Evolutionary conservation across 495 filamentous ascomycete genomes (phyloP).

Genomic region (Penicillium simplicissimum): DNA sequence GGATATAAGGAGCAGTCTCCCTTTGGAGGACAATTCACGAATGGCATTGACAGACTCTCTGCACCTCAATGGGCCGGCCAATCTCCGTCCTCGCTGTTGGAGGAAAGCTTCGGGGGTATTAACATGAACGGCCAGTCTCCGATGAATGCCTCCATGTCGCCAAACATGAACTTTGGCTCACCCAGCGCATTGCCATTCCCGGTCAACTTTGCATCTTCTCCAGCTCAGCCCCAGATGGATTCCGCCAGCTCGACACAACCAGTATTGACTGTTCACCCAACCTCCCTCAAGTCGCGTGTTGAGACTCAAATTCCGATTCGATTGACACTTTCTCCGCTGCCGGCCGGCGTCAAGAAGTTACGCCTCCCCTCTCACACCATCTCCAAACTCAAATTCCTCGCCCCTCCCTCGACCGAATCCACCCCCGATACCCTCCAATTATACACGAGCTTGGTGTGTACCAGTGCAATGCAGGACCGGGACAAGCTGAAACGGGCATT

Average conservation of each 20-base stretch:
- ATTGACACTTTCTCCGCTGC: constrained; percentile 71
- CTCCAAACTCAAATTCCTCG: constrained; percentile 83
- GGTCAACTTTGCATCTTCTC: constrained; percentile 38
- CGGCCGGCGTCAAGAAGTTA: constrained; percentile 70
- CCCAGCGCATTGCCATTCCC: constrained; percentile 37
- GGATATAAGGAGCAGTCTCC: constrained; percentile 52
- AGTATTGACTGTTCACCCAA: constrained; percentile 60
- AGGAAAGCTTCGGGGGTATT: constrained; percentile 48
- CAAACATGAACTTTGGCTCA: constrained; percentile 36
- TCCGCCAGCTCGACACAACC: constrained; percentile 34
- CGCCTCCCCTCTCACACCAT: constrained; percentile 88
- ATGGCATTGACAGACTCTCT: constrained; percentile 48
- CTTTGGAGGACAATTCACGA: constrained; percentile 37
- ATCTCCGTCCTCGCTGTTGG: constrained; percentile 54
- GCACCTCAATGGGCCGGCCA: constrained; percentile 49
- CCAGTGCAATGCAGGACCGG: constrained; percentile 84
- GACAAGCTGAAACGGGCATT: constrained; percentile 63
- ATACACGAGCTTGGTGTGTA: constrained; percentile 78
- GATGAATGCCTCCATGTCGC: constrained; percentile 32
- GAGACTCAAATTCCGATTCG: constrained; percentile 91
- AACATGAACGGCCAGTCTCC: constrained; percentile 46
- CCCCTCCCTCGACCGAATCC: constrained; percentile 60
- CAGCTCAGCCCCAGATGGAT: constrained; percentile 30
- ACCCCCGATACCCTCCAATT: constrained; percentile 77
- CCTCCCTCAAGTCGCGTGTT: constrained; percentile 80